Percentiles rank a stretch among this genome's conserved stretches.
Conservation (phyloP, 495 filamentous ascomycete species). For the Penicillium paxilli region DNA sequence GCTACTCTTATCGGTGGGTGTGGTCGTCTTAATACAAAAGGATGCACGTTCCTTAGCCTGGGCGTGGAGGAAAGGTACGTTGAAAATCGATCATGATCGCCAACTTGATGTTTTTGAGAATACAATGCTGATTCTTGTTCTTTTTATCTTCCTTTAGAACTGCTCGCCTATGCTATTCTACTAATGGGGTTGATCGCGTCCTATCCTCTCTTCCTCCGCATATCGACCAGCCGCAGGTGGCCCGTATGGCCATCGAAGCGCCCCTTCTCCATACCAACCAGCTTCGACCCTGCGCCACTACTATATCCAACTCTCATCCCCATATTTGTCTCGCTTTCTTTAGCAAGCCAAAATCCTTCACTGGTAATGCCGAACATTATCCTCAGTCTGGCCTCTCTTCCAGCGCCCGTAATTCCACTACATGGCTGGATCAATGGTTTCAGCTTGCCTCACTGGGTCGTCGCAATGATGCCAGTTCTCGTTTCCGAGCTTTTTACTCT, state of each 20-base stretch:
- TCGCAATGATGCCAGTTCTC: conserved; percentile 63
- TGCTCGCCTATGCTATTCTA: conserved; percentile 42
- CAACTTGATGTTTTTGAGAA: too few species aligned
- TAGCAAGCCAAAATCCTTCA: conserved; percentile 56
- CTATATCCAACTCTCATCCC: conserved; percentile 82
- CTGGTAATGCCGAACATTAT: conserved; percentile 76
- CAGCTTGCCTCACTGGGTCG: conserved; percentile 69
- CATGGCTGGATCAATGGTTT: conserved; percentile 51
- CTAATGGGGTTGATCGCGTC: conserved; percentile 44
- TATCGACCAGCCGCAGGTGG: conserved; percentile 25
- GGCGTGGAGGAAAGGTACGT: conserved; percentile 46
- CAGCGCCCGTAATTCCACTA: conserved; percentile 68
- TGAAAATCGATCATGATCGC: too few species aligned
- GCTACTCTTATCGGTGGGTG: conserved; percentile 47
- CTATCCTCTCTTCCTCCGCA: conserved; percentile 45
- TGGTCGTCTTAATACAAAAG: conserved; percentile 33
- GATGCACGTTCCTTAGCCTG: conserved; percentile 36
- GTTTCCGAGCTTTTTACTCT: conserved; percentile 44
- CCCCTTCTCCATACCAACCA: conserved; percentile 58
- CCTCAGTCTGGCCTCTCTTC: conserved; percentile 76
- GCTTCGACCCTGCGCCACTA: conserved; percentile 88
- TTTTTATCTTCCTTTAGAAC: conserved; percentile 50
- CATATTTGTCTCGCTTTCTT: conserved; percentile 72
- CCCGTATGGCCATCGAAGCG: conserved; percentile 28
- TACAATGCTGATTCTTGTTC: too few species aligned